Base-by-base conservation (phyloP, 2,329 filamentous ascomycete genomes). In the Cyclaneusma minus region DNA sequence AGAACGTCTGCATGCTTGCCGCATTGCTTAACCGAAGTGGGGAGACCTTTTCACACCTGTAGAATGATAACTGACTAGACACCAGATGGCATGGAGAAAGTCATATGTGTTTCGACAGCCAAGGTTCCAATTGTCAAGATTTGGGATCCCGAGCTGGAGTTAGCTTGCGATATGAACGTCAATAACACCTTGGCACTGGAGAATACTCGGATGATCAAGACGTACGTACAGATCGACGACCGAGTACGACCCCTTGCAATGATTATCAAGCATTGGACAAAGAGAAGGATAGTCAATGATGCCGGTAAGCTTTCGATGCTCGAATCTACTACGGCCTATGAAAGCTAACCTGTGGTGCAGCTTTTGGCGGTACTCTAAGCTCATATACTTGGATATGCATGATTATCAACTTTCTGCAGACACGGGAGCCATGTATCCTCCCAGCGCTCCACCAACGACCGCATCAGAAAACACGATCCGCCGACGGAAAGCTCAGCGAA, bases 321-420 rank as follows among this genome's bases (percentile, higher is more conserved):
- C 20, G 20, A n/a, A 9, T 18, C 10, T 11, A 9, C 9, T 6
- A 6, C 16, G 8, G 17, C 16, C 16, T n/a, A n/a, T n/a, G n/a
- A n/a, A n/a, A n/a, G n/a, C 22, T 31, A 14, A 37, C 9, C 5
- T 16, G 13, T 24, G 4, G 12, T 31, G 17, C 47, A 91, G 89
- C 80, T 31, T 83, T 84, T 47, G 85, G 89, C 35, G 85, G 83
- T 30, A 98, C 89, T 5, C 63, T 98, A 33, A 95, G 87, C 52
- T 98, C 89, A 11, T 98, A 98, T 48, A 94, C 89, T 13, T 98
- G 89, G 89, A 95, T 95, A 48, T 98, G 89, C 52, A 71, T 98
- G 63, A 92, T 95, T 39, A 78, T 98, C 47, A 91, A 84, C 40
- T 98, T 95, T 45, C 64, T 98, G 14, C 89, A 98, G 53, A 78